phyloP scores from a whole-genome alignment of 106 monocot genomes.

The Ottelia alismoides region DNA sequence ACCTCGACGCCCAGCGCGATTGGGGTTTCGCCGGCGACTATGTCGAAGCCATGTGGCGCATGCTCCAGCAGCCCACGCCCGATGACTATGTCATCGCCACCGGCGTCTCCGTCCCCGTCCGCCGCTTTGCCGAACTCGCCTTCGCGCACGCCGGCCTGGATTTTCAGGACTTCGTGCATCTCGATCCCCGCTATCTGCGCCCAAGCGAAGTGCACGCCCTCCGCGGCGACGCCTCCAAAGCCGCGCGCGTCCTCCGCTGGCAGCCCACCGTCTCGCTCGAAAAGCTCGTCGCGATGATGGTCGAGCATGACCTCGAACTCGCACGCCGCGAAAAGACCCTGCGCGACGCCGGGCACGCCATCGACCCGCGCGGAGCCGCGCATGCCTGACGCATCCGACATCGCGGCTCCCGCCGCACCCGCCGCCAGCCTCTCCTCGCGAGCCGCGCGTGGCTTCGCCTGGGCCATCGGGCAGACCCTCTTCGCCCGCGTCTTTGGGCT shows the following conservation, averaged over 20 bases:
- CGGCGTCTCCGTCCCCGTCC: slow-evolving; percentile 66
- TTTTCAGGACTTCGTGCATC: slow-evolving; percentile 81
- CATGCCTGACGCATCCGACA: too few relatives aligned
- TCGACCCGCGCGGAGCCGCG: too few relatives aligned
- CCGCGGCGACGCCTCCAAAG: slow-evolving; percentile 67
- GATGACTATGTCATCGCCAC: slow-evolving; percentile 79
- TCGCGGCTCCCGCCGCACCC: too few relatives aligned
- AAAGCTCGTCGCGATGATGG: slow-evolving; percentile 86
- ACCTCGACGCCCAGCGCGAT: slow-evolving; percentile 53
- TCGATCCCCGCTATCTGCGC: slow-evolving; percentile 68
- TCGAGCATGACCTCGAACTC: slow-evolving; percentile 44
- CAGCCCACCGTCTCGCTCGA: slow-evolving; percentile 66
- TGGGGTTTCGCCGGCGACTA: too few relatives aligned
- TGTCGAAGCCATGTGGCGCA: slow-evolving; percentile 92
- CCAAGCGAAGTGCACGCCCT: slow-evolving; percentile 76
- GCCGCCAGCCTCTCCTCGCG: too few relatives aligned
- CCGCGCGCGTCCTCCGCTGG: slow-evolving; percentile 45
- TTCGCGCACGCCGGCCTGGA: slow-evolving; percentile 52
- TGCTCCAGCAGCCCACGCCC: slow-evolving; percentile 76
- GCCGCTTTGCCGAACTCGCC: slow-evolving; percentile 58
- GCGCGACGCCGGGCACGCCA: slow-evolving; percentile 3
- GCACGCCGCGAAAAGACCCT: slow-evolving; percentile 4
- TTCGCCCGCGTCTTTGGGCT: too few relatives aligned
- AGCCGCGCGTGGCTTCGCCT: too few relatives aligned
- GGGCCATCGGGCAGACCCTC: too few relatives aligned